Base-by-base conservation (phyloP, 306 rosid genomes). In the Sophora flavescens region DNA sequence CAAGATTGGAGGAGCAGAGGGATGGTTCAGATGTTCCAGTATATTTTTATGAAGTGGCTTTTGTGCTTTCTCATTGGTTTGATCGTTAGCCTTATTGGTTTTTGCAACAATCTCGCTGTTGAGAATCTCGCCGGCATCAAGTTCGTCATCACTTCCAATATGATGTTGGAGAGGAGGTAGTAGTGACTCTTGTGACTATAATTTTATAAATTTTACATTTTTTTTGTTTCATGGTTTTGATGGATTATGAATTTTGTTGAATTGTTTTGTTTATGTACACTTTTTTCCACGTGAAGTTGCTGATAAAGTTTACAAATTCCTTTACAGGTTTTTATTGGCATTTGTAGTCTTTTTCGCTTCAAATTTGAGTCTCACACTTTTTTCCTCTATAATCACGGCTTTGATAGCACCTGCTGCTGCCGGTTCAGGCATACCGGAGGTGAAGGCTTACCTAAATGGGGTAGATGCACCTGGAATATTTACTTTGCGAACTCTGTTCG, bases 381-480 rank as follows among this genome's bases (percentile, higher is more conserved):
- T 95, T 65, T 89, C 99, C 17, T 75, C 84, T 9, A 17, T 69
- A 41, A 72, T 95, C 75, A 95, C 99, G 75, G 88, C 93, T 54
- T 76, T 82, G 50, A 88, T 95, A 78, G 93, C 97, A 22, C 99
- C 97, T 58, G 78, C 86, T 8, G 99, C 97, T 2, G 75, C 93
- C 0, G 99, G 99, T 22, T 96, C 99, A 8, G 99, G 98, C 56
- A 91, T 92, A 83, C 96, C 98, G 17, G 99, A 96, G 81, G 98
- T 96, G 81, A 96, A 96, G 76, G 99, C 99, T 15, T 96, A 96
- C 74, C 82, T 96, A 53, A 95, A 95, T 62, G 99, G 99, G 1
- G 97, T 95, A 28, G 96, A 95, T 38, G 90, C 99, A 4, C 99
- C 98, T 5, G 97, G 93, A 74, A 89, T 96, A 32, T 87, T 80